Base-by-base conservation (phyloP, 1,139 yeast species). In the Suhomyces guaymorum region DNA sequence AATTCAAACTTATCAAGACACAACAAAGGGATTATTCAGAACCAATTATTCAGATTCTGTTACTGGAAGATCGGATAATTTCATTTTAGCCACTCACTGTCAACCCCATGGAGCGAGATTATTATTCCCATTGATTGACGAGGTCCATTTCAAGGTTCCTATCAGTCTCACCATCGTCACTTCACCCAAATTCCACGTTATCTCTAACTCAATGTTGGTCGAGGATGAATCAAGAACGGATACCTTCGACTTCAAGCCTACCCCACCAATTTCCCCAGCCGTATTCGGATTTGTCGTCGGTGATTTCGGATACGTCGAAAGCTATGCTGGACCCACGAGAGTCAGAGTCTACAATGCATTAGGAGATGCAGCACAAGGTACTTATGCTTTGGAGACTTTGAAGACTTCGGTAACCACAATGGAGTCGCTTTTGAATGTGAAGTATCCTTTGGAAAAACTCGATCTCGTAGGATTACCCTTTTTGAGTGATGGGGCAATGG, bases 401-500 rank as follows among this genome's bases (percentile, higher is more conserved):
- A 55, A 65, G n/a, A 59, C 63, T 33, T 58, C 72, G 23, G 55
- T 82, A 19, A 81, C 82, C 3, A 39, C 75, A 2, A 43, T 65
- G 26, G 75, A 69, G 37, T 33, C 54, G 0, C 57, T 66, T 20
- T 70, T 82, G 34, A 63, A 66, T 0, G 52, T 52, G 10, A 44
- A 51, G 2, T 82, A 68, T 47, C 90, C 90, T 1, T 60, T 81
- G 43, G 59, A 65, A 5, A 84, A 84, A 47, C 56, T 83, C 25
- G 92, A 83, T 51, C 60, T 84, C 30, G 74, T 80, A 2, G 75
- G 84, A 1, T 55, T 84, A 10, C 92, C 92, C 5, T 82, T 79
- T 47, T 65, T 84, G 40, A 69, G 78, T 21, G 90, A 83, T 54
- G 84, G 86, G 39, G 92, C 86, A 4, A 84, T 82, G 81, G 94